Conservation (phyloP, 208 protist species). For the Herpetomonas samuelpessoai region DNA sequence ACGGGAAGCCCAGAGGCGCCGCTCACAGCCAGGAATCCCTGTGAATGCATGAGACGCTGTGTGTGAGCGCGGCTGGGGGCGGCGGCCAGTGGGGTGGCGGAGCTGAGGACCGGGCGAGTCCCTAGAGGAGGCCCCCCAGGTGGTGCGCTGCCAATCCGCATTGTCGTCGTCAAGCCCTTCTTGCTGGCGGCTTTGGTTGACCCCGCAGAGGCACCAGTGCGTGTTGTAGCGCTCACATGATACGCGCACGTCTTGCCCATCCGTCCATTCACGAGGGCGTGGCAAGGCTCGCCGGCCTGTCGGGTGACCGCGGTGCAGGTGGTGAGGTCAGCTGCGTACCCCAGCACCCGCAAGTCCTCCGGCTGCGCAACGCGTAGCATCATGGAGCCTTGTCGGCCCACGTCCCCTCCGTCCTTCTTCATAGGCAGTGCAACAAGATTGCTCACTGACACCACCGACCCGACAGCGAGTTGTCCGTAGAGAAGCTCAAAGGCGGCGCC, state of each 20-base stretch:
- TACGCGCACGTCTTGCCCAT: too few species aligned
- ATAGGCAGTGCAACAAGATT: slow-evolving; percentile 26
- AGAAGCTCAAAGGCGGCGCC: slow-evolving; percentile 59
- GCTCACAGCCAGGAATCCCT: slow-evolving; percentile 54
- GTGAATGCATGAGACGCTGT: slow-evolving; percentile 30
- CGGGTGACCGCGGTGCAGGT: slow-evolving; percentile 43
- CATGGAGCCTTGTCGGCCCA: not conserved
- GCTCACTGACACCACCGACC: slow-evolving; percentile 56
- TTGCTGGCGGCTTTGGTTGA: slow-evolving; percentile 40
- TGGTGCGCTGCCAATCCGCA: too few species aligned
- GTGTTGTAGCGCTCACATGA: too few species aligned
- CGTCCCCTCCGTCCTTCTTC: not conserved
- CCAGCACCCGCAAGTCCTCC: slow-evolving; percentile 52
- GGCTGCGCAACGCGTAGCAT: slow-evolving; percentile 29
- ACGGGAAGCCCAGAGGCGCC: slow-evolving; percentile 49
- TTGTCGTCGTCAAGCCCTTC: too few species aligned
- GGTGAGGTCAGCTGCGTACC: slow-evolving; percentile 59
- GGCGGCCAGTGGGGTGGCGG: too few species aligned
- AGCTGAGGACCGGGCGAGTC: too few species aligned
- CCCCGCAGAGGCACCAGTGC: slow-evolving; percentile 36
- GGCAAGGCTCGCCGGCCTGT: slow-evolving; percentile 50
- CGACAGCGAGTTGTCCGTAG: slow-evolving; percentile 43
- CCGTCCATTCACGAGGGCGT: slow-evolving; percentile 39
- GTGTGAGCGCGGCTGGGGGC: slow-evolving; percentile 10
- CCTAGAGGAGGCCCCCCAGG: too few species aligned